These are phyloP conservation scores for Monosporascus sp. DNA, from an alignment of 2,329 filamentous ascomycete species.

Conservation along the genomic window DNA sequence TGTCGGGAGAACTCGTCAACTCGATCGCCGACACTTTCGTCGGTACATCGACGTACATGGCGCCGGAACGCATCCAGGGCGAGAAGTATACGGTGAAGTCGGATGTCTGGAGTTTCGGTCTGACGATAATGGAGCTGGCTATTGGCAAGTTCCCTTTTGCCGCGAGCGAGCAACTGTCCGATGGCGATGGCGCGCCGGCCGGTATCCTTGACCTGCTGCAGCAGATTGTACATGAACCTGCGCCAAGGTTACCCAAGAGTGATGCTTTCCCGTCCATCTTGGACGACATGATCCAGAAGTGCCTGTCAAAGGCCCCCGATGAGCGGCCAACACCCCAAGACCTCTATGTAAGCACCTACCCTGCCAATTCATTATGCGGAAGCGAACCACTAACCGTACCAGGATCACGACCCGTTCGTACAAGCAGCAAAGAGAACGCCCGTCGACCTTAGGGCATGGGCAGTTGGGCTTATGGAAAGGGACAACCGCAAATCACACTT, in stretches of 20 bases:
- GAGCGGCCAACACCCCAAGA: slow-evolving; percentile 88
- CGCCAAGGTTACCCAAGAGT: slow-evolving; percentile 89
- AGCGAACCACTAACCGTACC: slow-evolving; percentile 18
- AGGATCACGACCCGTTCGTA: slow-evolving; percentile 92
- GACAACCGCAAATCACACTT: slow-evolving; percentile 95
- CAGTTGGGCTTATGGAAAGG: slow-evolving; percentile 85
- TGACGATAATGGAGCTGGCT: slow-evolving; percentile 93
- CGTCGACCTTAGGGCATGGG: slow-evolving; percentile 90
- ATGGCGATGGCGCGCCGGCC: slow-evolving; percentile 77
- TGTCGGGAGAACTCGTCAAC: slow-evolving; percentile 97
- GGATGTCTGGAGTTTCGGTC: slow-evolving; percentile 96
- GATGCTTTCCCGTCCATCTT: slow-evolving; percentile 94
- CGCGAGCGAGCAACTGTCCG: slow-evolving; percentile 62
- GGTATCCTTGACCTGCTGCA: slow-evolving; percentile 94
- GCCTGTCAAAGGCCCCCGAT: slow-evolving; percentile 83
- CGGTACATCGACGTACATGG: slow-evolving; percentile 98
- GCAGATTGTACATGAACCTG: slow-evolving; percentile 94
- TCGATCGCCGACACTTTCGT: slow-evolving; percentile 98
- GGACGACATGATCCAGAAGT: slow-evolving; percentile 96
- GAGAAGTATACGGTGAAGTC: slow-evolving; percentile 97
- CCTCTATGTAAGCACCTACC: slow-evolving; percentile 64
- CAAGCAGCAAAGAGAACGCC: slow-evolving; percentile 95
- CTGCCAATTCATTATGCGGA: not conserved
- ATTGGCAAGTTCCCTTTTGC: slow-evolving; percentile 97
- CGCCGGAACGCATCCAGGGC: slow-evolving; percentile 93